Evolutionary conservation across 768 basidiomycete genomes (phyloP).

Genomic region (Gymnopilus dilepis): DNA sequence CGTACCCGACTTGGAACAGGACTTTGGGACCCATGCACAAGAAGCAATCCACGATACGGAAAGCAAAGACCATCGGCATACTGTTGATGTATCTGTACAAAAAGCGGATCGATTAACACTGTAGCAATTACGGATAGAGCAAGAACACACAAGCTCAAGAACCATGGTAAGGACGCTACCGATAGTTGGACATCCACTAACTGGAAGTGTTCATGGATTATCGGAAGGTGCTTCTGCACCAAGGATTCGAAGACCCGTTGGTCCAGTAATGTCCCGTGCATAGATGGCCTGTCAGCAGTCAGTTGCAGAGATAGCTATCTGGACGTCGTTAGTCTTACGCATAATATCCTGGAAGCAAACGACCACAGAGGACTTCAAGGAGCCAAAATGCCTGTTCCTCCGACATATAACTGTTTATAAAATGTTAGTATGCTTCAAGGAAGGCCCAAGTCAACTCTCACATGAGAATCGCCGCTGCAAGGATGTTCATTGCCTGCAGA

Average conservation of each 20-base stretch:
- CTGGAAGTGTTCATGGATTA: slow-evolving; percentile 93
- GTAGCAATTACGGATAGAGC: neutral
- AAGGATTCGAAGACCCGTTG: slow-evolving; percentile 97
- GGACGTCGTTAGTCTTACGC: slow-evolving; percentile 56
- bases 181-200: slow-evolving; percentile 94
- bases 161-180: slow-evolving; percentile 97
- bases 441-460: slow-evolving; percentile 37
- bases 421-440: slow-evolving; percentile 4
- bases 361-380: slow-evolving; percentile 91
- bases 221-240: slow-evolving; percentile 86
- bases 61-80: slow-evolving; percentile 98
- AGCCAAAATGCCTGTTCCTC: slow-evolving; percentile 99
- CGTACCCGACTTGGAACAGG: slow-evolving; percentile 96
- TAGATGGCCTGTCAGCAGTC: slow-evolving; percentile 74
- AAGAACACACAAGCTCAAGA: slow-evolving; percentile 85
- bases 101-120: neutral
- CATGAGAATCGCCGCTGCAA: slow-evolving; percentile 95
- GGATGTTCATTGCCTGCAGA: slow-evolving; percentile 92
- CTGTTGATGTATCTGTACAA: slow-evolving; percentile 79
- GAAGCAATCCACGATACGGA: slow-evolving; percentile 97
- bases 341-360: slow-evolving; percentile 96
- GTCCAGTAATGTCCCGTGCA: slow-evolving; percentile 99
- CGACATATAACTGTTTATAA: slow-evolving; percentile 85
- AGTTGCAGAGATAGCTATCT: neutral
- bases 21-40: slow-evolving; percentile 99